Conservation (phyloP, 495 filamentous ascomycete genomes). For the Neurospora tetrasperma region DNA sequence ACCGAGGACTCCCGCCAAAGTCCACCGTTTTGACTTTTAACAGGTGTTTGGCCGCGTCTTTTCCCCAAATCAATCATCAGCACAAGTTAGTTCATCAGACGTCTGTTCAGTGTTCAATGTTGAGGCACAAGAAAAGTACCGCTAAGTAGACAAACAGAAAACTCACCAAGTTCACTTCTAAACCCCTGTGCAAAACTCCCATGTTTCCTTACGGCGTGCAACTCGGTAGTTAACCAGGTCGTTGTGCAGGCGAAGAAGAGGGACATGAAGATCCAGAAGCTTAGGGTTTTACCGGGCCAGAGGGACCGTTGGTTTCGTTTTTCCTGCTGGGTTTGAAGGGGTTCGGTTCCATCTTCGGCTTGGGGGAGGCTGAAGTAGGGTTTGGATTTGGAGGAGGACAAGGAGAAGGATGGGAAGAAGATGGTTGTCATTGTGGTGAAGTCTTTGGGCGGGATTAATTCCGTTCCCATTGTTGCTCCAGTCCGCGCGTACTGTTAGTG, state of each 20-base stretch:
- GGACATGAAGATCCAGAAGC: not conserved
- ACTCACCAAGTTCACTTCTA: not conserved
- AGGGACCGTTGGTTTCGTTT: not conserved
- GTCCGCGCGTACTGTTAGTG: too few relatives aligned
- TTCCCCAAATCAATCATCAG: not conserved
- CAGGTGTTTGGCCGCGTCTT: conserved; percentile 1
- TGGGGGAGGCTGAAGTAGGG: conserved; percentile 1
- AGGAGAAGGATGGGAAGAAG: not conserved
- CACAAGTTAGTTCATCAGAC: too few relatives aligned
- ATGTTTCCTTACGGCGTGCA: not conserved
- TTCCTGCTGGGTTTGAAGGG: not conserved
- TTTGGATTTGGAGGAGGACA: not conserved
- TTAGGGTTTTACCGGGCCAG: not conserved
- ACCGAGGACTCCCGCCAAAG: not conserved
- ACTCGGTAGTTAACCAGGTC: not conserved
- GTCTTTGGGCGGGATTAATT: too few relatives aligned
- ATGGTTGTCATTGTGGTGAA: not conserved
- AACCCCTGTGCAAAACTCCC: not conserved
- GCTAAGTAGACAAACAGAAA: too few relatives aligned
- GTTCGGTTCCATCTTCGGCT: not conserved
- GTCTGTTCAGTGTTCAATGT: too few relatives aligned
- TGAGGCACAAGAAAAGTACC: too few relatives aligned
- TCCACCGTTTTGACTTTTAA: not conserved
- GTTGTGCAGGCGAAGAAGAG: conserved; percentile 4
- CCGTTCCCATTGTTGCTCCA: too few relatives aligned